phyloP scores from a whole-genome alignment of 352 stramenopile species.

The Phytophthora boehmeriae region DNA sequence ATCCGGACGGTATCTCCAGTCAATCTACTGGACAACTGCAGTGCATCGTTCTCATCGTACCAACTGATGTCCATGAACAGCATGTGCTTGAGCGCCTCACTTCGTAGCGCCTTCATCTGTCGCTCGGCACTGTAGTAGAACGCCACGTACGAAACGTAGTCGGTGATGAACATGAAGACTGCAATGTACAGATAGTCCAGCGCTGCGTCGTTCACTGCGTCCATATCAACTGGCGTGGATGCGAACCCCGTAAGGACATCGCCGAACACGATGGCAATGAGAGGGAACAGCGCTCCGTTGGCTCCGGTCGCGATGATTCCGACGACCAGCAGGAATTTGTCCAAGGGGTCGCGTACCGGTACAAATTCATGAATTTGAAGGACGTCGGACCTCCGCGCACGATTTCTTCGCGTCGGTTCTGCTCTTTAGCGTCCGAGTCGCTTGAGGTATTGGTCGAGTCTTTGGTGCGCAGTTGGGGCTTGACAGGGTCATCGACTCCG shows the following conservation, averaged over 20 bases:
- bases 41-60: conserved; percentile 44
- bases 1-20: conserved; percentile 43
- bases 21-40: conserved; percentile 36
- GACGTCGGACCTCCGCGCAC: conserved; percentile 25
- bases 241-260: conserved; percentile 38
- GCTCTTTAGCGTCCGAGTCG: conserved; percentile 21
- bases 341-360: conserved; percentile 42
- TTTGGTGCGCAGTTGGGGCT: conserved; percentile 4
- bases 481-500: conserved; percentile 6
- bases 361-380: conserved; percentile 41
- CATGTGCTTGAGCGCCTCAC: conserved; percentile 42
- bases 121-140: conserved; percentile 46
- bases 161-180: conserved; percentile 41
- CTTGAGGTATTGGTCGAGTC: conserved; percentile 18
- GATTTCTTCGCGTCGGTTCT: conserved; percentile 21
- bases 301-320: conserved; percentile 25
- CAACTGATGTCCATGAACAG: conserved; percentile 48
- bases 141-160: conserved; percentile 37
- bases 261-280: conserved; percentile 52
- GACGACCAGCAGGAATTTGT: conserved; percentile 35
- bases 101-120: conserved; percentile 44
- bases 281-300: conserved; percentile 46
- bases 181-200: conserved; percentile 38
- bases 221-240: conserved; percentile 31
- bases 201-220: conserved; percentile 27